Percentiles rank a stretch among this genome's conserved stretches.
These are phyloP conservation scores for Clavispora asparagi DNA, from an alignment of 805 yeast genomes.

Conservation along the genomic window DNA sequence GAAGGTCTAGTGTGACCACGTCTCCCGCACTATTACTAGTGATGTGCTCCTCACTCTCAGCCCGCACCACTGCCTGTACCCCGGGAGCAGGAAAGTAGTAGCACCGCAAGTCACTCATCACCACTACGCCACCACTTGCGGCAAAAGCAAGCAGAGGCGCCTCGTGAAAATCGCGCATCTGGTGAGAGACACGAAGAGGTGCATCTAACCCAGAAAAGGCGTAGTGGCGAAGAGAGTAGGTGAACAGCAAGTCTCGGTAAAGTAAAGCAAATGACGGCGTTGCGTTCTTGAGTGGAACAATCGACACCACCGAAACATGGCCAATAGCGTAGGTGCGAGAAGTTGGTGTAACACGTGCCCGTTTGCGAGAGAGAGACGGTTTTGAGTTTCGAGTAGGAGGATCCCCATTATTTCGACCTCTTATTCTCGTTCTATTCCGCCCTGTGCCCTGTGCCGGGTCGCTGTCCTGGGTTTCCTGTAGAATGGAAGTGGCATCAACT, in stretches of 20 bases:
- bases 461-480: too few relatives aligned
- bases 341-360: not conserved
- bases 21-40: not conserved
- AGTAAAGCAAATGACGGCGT: constrained; percentile 20
- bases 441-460: not conserved
- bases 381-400: too few relatives aligned
- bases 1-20: constrained; percentile 6
- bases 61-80: not conserved
- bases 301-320: constrained; percentile 7
- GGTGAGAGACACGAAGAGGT: constrained; percentile 11
- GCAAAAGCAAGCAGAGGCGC: constrained; percentile 26
- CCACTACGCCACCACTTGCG: constrained; percentile 23
- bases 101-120: constrained; percentile 19
- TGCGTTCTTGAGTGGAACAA: constrained; percentile 1
- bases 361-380: not conserved
- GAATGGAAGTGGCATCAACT: not conserved
- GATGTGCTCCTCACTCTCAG: not conserved
- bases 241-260: constrained; percentile 30
- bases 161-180: constrained; percentile 25
- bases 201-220: constrained; percentile 7
- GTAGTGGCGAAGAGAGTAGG: constrained; percentile 28
- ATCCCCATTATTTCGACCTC: too few relatives aligned
- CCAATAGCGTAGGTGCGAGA: constrained; percentile 10
- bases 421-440: too few relatives aligned
- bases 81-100: constrained; percentile 23